A percentile compares a stretch with the other conserved stretches of the same genome.
Conservation (phyloP, 2,329 filamentous ascomycete genomes). For the Microdochium bolleyi region DNA sequence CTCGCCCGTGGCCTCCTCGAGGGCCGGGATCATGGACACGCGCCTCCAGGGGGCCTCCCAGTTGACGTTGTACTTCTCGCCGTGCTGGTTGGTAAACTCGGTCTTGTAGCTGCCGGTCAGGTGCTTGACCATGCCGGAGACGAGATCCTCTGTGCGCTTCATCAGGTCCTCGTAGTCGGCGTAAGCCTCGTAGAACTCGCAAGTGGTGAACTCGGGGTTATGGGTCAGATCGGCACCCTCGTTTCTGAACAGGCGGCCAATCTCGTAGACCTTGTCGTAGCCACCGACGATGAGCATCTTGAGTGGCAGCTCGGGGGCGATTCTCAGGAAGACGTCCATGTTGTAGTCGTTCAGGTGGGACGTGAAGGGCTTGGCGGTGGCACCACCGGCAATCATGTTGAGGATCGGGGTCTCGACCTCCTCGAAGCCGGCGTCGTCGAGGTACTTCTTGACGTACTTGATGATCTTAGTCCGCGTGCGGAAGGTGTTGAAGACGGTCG, state of each 20-base stretch:
- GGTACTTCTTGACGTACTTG: slow-evolving; percentile 79
- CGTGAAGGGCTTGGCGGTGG: slow-evolving; percentile 88
- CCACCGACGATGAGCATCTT: slow-evolving; percentile 96
- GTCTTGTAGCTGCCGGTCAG: slow-evolving; percentile 81
- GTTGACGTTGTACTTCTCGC: slow-evolving; percentile 85
- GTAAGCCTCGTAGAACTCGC: slow-evolving; percentile 95
- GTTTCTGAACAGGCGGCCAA: slow-evolving; percentile 93
- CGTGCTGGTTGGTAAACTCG: slow-evolving; percentile 76
- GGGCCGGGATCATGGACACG: slow-evolving; percentile 89
- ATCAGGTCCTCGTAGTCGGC: slow-evolving; percentile 88
- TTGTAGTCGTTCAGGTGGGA: slow-evolving; percentile 95
- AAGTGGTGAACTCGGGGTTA: slow-evolving; percentile 97
- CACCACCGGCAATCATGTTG: slow-evolving; percentile 90
- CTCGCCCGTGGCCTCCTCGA: slow-evolving; percentile 84
- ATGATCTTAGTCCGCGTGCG: slow-evolving; percentile 82
- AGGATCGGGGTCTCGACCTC: slow-evolving; percentile 98
- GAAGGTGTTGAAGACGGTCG: slow-evolving; percentile 74
- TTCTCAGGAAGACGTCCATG: slow-evolving; percentile 90
- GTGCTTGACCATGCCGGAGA: slow-evolving; percentile 82
- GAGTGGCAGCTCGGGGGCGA: slow-evolving; percentile 91
- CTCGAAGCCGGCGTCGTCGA: slow-evolving; percentile 80
- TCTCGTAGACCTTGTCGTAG: slow-evolving; percentile 88
- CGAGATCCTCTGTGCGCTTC: slow-evolving; percentile 85
- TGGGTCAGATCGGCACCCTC: slow-evolving; percentile 89
- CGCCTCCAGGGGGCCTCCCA: slow-evolving; percentile 93